Base-by-base conservation (phyloP, 495 filamentous ascomycete species). In the Trichoderma orchidacearum region DNA sequence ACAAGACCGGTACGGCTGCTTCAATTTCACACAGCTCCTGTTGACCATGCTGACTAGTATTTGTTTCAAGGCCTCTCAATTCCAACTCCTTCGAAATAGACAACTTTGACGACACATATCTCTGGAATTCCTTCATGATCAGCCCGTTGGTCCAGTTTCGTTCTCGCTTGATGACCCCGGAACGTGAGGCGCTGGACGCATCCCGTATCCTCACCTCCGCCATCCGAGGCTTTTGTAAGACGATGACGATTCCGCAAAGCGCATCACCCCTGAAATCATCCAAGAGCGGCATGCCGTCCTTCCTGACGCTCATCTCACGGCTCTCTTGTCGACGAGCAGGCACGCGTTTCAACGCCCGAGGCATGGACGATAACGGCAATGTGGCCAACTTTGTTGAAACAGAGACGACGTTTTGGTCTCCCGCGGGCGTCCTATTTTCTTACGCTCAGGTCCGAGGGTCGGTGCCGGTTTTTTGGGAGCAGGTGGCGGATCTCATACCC, bases 121-220 rank as follows among this genome's bases (percentile, higher is more conserved):
- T 98, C 28, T 98, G 93, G 93, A 98, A 98, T 61, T 90, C 87
- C 9, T 95, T 93, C 70, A 97, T 98, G 91, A 95, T 98, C 58
- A 79, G 85, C 56, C 91, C 94, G 7, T 77, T 98, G 54, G 83
- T 97, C 36, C 76, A 85, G 53, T 97, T 98, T 64, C 84, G 93
- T 27, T 89, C 85, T 13, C 81, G 87, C 17, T 73, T 98, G 18
- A 78, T 85, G 15, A 76, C 76, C 18, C 75, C 79, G 17, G 90
- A 96, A 56, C 85, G 84, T 55, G 74, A 73, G 23, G 82, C 80
- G 23, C 75, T 98, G 15, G 93, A 98, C 71, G 75, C 75, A 3
- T 95, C 90, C 52, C 80, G 88, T 52, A 87, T 98, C 51, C 68
- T 98, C 35, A 98, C 92, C 0, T 96, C 87, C 62, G 90, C 92